These are phyloP conservation scores for Chaetomium sp. DNA, from an alignment of 2,329 filamentous ascomycete species.

Conservation along the genomic window DNA sequence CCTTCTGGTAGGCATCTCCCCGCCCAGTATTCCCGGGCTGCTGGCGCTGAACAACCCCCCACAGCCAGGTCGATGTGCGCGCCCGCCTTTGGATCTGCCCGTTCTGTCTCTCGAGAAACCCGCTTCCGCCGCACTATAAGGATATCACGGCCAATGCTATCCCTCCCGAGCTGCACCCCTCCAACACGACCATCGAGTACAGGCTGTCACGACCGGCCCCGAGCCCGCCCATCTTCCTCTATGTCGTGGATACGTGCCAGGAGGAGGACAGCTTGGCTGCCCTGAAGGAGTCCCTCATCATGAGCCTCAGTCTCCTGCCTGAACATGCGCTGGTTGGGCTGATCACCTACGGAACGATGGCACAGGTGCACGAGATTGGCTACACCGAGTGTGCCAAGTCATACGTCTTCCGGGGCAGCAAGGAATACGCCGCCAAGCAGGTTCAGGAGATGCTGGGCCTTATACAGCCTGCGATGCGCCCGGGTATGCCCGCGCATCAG, in stretches of 20 bases:
- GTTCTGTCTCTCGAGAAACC: constrained; percentile 82
- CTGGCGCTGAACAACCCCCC: constrained; percentile 25
- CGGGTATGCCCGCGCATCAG: constrained; percentile 70
- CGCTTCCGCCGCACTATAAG: constrained; percentile 83
- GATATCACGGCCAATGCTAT: constrained; percentile 84
- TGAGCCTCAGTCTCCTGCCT: constrained; percentile 80
- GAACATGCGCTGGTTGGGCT: constrained; percentile 80
- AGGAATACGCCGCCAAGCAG: constrained; percentile 97
- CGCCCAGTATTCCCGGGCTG: neutral
- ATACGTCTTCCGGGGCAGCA: constrained; percentile 96
- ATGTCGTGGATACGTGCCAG: constrained; percentile 86
- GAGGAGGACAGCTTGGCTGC: constrained; percentile 83
- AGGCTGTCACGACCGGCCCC: constrained; percentile 77
- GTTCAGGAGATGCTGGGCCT: constrained; percentile 99
- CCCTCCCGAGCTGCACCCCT: constrained; percentile 78
- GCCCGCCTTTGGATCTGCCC: constrained; percentile 87
- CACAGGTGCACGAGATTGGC: constrained; percentile 95
- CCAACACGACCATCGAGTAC: constrained; percentile 90
- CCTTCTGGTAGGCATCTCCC: constrained; percentile 77
- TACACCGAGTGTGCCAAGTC: constrained; percentile 98
- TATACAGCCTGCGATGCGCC: constrained; percentile 70
- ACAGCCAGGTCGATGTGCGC: constrained; percentile 79
- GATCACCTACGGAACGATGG: constrained; percentile 91
- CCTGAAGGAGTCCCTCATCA: constrained; percentile 82
- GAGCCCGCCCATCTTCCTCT: constrained; percentile 83